Evolutionary conservation across 305 asterid genomes (phyloP), one percentile per base, ranked within the genome.

Genomic region (Fraxinus dipetala): DNA sequence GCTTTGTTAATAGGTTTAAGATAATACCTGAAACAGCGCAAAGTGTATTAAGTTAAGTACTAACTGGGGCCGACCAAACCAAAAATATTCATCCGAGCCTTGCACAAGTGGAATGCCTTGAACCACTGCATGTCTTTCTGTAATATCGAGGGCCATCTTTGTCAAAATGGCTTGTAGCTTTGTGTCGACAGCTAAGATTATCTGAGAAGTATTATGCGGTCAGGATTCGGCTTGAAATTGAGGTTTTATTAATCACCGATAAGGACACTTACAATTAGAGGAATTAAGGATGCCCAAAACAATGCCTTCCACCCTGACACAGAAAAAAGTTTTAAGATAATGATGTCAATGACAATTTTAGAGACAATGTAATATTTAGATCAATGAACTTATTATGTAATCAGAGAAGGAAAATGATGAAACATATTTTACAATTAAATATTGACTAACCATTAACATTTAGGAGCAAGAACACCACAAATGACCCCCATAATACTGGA

Each of bases 61-160:
- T 80, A 95, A 69, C 48, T 77, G 88, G 70, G 99, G 99, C 22
- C 86, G 89, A 14, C 97, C 91, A 36, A 95, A 93, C 99, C 99
- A 95, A 77, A 95, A 95, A 69, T 91, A 92, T 79, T 87, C 81
- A 80, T 95, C 96, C 0, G 96, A 91, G 83, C 89, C 99, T 87
- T 92, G 96, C 76, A 94, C 98, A 26, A 94, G 97, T 45, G 99
- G 98, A 59, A 95, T 95, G 83, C 99, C 99, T 84, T 93, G 97
- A 79, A 93, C 98, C 22, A 95, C 97, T 22, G 98, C 96, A 74
- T 95, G 96, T 45, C 94, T 90, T 75, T 95, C 99, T 4, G 85
- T 75, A 80, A 93, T 95, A 82, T 95, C 96, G 31, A 94, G 80
- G 16, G 99, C 99, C 99, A 95, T 95, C 77, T 77, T 86, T 16